A percentile compares a stretch with the other conserved stretches of the same genome.
Conservation (phyloP, 805 yeast genomes). For the Wickerhamiella cacticola region DNA sequence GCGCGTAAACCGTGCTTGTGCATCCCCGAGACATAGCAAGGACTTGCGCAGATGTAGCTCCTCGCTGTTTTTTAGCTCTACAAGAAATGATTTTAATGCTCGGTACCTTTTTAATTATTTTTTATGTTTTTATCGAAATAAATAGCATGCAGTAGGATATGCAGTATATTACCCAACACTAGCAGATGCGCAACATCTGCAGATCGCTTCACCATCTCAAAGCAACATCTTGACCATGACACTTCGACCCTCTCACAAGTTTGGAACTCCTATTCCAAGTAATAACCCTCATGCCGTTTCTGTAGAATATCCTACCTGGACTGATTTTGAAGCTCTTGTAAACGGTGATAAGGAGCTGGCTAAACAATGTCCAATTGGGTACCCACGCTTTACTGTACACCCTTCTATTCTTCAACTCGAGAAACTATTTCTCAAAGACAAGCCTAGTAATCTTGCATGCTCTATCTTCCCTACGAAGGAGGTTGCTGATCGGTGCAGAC, state of each 20-base stretch:
- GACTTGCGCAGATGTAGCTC: no score
- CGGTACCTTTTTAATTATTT: no score
- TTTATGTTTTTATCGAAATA: no score
- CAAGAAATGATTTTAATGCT: no score
- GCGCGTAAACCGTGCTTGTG: no score
- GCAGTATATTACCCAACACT: no score
- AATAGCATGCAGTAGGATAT: no score
- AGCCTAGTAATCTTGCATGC: not conserved
- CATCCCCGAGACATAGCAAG: no score
- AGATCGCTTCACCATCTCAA: not conserved
- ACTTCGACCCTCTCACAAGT: not conserved
- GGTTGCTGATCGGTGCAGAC: constrained; percentile 3
- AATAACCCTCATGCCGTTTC: constrained; percentile 6
- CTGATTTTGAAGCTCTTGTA: not conserved
- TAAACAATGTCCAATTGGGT: not conserved
- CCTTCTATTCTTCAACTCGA: not conserved
- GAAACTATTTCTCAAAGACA: not conserved
- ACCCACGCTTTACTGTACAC: constrained; percentile 9
- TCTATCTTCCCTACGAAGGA: constrained; percentile 2
- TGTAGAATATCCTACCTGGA: constrained; percentile 4
- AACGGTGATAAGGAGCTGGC: constrained; percentile 1
- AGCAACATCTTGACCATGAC: constrained; percentile 1
- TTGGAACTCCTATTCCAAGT: constrained; percentile 8
- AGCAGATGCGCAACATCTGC: not conserved
- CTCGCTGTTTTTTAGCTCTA: no score